A percentile compares a stretch with the other conserved stretches of the same genome.
phyloP scores from a whole-genome alignment of 345 rosid genomes.

The Rhodomyrtus tomentosa region DNA sequence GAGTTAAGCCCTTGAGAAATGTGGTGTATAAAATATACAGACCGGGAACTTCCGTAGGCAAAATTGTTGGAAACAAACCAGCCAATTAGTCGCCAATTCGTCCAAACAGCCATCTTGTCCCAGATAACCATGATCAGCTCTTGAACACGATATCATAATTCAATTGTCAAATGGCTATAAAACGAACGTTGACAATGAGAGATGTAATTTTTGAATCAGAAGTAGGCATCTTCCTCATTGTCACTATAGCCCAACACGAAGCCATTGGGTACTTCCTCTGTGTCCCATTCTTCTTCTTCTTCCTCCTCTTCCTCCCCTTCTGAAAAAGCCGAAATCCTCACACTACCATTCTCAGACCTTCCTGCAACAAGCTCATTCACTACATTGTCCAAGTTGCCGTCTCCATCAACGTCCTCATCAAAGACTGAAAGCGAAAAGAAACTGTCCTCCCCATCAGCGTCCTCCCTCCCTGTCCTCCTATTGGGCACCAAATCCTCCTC shows the following conservation, averaged over 20 bases:
- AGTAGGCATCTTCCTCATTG: slow-evolving; percentile 14
- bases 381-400: slow-evolving; percentile 23
- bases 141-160: neutral
- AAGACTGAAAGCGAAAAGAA: slow-evolving; percentile 34
- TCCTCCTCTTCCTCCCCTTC: slow-evolving; percentile 43
- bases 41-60: neutral
- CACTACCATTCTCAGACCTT: slow-evolving; percentile 34
- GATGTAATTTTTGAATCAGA: neutral
- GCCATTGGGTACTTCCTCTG: slow-evolving; percentile 15
- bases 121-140: neutral
- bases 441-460: slow-evolving; percentile 15
- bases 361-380: slow-evolving; percentile 32
- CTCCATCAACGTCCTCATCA: slow-evolving; percentile 17
- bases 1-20: neutral
- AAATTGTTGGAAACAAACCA: neutral
- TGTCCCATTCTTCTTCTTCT: slow-evolving; percentile 20
- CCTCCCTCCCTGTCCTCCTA: slow-evolving; percentile 23
- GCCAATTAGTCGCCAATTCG: neutral
- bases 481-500: slow-evolving; percentile 65
- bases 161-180: neutral
- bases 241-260: slow-evolving; percentile 32
- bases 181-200: neutral
- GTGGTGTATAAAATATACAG: neutral
- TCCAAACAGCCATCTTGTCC: neutral
- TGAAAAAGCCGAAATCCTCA: slow-evolving; percentile 46